Evolutionary conservation across 1,139 yeast species (phyloP), one percentile per base, ranked within the genome.

Genomic region (Magnusiomyces tetraspermus): DNA sequence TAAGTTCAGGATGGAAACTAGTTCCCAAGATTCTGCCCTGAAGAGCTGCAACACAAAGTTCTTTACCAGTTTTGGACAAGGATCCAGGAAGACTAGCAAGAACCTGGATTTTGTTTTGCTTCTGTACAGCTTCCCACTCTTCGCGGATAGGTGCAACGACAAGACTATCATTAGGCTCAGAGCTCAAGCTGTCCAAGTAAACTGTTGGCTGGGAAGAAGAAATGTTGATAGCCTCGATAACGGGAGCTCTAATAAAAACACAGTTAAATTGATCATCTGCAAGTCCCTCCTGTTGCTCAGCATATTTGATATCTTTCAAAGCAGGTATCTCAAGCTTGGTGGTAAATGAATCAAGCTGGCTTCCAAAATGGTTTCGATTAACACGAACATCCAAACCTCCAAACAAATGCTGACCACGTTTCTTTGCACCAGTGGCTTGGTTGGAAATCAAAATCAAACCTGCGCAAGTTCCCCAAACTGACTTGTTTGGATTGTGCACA

Each of bases 391-490:
- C 78, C 63, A 86, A 68, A 0, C 85, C 88, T 1, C 88, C 86
- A 47, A 86, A 69, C 2, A 81, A 66, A 55, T 76, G 71, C 59
- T 85, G 89, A n/a, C 78, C 76, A 1, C 74, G 75, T 47, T 74
- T 72, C 23, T 65, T 61, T 23, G 83, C 85, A 33, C 49, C 48
- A 13, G 50, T 24, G 6, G 85, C 75, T 53, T 77, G 74, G 54
- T 76, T 73, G 10, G 90, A 76, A 44, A 86, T 70, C 59, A 85
- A 75, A 54, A 86, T 85, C 59, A 86, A 71, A 1, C 95, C 95
- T 3, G 95, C 95, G 68, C 95, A 86, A 1, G 95, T 86, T 0
- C 95, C 95, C 95, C 95, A 86, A 30, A 81, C 76, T 0, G 87
- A 81, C 47, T 11, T 41, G 33, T 31, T 10, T 13, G 53, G 42